Percentiles rank a stretch among this genome's conserved stretches.
Evolutionary conservation across 306 rosid species (phyloP).

Genomic region (Hippophae gyantsensis): DNA sequence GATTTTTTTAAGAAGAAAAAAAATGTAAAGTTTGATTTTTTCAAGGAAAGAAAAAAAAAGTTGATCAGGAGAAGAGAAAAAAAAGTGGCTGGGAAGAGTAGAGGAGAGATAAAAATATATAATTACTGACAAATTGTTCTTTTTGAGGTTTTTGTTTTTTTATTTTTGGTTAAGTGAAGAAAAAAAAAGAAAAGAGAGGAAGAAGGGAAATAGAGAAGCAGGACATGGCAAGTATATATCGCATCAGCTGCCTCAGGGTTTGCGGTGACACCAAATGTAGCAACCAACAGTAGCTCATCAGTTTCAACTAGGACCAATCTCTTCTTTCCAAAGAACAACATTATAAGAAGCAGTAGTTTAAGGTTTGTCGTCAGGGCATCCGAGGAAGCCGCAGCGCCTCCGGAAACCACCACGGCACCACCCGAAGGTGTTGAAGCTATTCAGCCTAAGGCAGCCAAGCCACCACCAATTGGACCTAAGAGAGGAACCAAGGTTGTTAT

Average conservation of each 20-base stretch:
- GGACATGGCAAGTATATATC: conserved; percentile 54
- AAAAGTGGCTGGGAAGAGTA: too few relatives aligned
- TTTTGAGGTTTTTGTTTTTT: conserved; percentile 16
- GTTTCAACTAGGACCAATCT: conserved; percentile 17
- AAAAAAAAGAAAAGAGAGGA: neutral
- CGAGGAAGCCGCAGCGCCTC: conserved; percentile 44
- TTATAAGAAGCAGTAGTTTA: conserved; percentile 10
- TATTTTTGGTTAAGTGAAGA: conserved; percentile 3
- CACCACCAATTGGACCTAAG: conserved; percentile 91
- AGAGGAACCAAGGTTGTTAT: conserved; percentile 63
- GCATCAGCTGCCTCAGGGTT: conserved; percentile 80
- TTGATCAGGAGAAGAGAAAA: too few relatives aligned
- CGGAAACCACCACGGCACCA: conserved; percentile 29
- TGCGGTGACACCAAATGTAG: conserved; percentile 40
- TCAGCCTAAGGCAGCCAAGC: conserved; percentile 73
- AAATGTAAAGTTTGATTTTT: too few relatives aligned
- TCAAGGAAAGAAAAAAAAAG: too few relatives aligned
- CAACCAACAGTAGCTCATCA: conserved; percentile 25
- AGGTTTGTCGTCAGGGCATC: conserved; percentile 55
- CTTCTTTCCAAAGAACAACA: conserved; percentile 32
- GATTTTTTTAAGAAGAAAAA: too few relatives aligned
- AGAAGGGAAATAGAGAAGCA: neutral
- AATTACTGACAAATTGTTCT: too few relatives aligned
- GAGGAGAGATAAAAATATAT: too few relatives aligned
- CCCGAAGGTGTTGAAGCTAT: conserved; percentile 27